Evolutionary conservation across 257 asterid genomes (phyloP), one percentile per base, ranked within the genome.

Genomic region (Thymus quinquecostatus): DNA sequence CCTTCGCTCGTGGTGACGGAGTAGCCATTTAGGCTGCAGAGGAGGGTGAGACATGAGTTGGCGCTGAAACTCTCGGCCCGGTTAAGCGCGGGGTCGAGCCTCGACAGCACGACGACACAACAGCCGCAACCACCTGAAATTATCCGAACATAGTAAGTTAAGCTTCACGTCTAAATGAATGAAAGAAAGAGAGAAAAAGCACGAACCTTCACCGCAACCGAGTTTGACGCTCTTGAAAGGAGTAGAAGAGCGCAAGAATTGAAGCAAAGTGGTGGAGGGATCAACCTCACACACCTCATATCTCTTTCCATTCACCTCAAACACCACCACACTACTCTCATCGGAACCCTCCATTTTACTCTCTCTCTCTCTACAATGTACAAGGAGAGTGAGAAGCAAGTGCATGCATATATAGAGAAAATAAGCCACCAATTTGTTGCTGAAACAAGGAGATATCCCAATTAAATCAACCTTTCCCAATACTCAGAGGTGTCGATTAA

Each of bases 151-250:
- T 21, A 21, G 21, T 21, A 21, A 21, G 21, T 21, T 21, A 21
- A 21, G 21, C 21, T 21, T 21, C 21, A 21, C 0, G 21, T 21
- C 21, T 21, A 21, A 21, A 21, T 21, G 21, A 21, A 21, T 21
- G 41, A 57, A 0, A 43, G 36, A 21, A n/a, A 63, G 34, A 10
- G 21, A 27, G 10, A 6, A 60, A 58, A 34, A 11, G 53, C 48
- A 89, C 21, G 21, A 21, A 21, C 98, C 96, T 88, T 89, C 94
- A n/a, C 96, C 96, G 62, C 98, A 92, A 36, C 91, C 83, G 62
- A 92, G 98, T 80, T 92, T 92, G 71, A 77, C 86, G 73, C 98
- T 88, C 80, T 92, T 92, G 84, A 85, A 88, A 76, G 80, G 83
- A 34, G 97, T 89, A 1, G 66, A 49, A 21, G 84, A 66, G 33